Evolutionary conservation across 371 early-diverging fungal genomes (phyloP).

Genomic region (Blyttiomyces sp.): DNA sequence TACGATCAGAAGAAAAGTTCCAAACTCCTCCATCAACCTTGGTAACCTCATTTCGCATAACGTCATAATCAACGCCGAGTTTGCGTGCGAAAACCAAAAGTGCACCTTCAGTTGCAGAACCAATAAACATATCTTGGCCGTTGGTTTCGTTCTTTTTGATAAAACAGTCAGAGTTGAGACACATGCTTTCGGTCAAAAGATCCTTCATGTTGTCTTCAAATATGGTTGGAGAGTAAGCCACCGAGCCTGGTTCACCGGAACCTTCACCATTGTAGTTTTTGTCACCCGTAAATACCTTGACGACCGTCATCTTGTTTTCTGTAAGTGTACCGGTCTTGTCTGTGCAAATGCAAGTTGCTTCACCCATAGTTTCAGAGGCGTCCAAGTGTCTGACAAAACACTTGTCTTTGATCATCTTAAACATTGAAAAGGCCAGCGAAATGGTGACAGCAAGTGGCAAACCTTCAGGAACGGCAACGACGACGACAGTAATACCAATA

Average conservation of each 20-base stretch:
- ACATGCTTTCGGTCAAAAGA: conserved; percentile 35
- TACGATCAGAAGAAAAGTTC: conserved; percentile 45
- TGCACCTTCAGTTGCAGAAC: conserved; percentile 50
- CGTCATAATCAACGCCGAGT: conserved; percentile 38
- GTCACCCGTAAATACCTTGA: conserved; percentile 45
- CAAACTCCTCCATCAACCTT: conserved; percentile 43
- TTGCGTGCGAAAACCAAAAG: conserved; percentile 39
- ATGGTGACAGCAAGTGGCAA: conserved; percentile 96
- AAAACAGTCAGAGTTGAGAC: conserved; percentile 47
- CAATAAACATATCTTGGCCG: conserved; percentile 41
- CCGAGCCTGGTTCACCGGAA: conserved; percentile 32
- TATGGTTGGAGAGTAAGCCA: conserved; percentile 20
- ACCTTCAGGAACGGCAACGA: conserved; percentile 98
- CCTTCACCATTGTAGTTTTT: conserved; percentile 41
- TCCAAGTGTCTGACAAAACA: conserved; percentile 92
- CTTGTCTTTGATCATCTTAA: conserved; percentile 85
- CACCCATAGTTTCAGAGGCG: conserved; percentile 97
- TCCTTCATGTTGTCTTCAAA: conserved; percentile 20
- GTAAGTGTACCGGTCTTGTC: conserved; percentile 98
- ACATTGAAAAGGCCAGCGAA: conserved; percentile 90
- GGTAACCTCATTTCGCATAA: conserved; percentile 22
- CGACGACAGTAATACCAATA: conserved; percentile 75
- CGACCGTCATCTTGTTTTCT: conserved; percentile 93
- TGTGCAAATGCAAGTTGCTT: conserved; percentile 92
- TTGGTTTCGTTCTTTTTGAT: conserved; percentile 37